A percentile compares a stretch with the other conserved stretches of the same genome.
Conservation (phyloP, 192 early-diverging fungal genomes). For the Funneliformis geosporum region DNA sequence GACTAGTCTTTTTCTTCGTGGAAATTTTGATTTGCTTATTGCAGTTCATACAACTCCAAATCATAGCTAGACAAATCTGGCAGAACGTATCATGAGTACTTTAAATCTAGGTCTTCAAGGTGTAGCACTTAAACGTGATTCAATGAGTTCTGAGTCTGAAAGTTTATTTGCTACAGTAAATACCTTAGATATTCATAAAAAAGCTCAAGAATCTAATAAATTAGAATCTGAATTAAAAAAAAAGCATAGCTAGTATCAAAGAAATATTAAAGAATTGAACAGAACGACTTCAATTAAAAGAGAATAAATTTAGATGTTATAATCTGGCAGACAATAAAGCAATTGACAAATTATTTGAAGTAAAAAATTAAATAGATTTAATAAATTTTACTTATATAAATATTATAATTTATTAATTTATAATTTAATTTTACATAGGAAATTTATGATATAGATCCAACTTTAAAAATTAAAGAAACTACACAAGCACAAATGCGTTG, state of each 20-base stretch:
- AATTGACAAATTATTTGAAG: not conserved
- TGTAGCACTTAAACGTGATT: not conserved
- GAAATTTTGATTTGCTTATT: not conserved
- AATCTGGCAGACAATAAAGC: not conserved
- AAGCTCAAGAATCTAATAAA: not conserved
- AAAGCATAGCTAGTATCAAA: not conserved
- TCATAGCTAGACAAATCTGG: not conserved
- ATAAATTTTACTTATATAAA: no score
- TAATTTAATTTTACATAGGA: not conserved
- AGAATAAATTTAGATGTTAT: not conserved
- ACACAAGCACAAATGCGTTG: not conserved
- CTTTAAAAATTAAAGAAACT: not conserved
- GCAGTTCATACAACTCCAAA: not conserved
- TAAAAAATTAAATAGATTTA: not conserved
- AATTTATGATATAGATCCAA: not conserved
- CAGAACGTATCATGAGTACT: not conserved
- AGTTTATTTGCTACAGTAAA: not conserved
- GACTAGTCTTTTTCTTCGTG: not conserved
- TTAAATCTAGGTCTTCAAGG: not conserved
- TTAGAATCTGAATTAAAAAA: conserved; percentile 7
- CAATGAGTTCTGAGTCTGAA: not conserved
- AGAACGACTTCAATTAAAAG: not conserved
- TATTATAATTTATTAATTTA: not conserved
- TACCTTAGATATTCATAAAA: not conserved
- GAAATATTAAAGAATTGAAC: not conserved